A percentile compares a stretch with the other conserved stretches of the same genome.
Conservation (phyloP, 2,329 filamentous ascomycete genomes). For the Ceratocystis destructans region DNA sequence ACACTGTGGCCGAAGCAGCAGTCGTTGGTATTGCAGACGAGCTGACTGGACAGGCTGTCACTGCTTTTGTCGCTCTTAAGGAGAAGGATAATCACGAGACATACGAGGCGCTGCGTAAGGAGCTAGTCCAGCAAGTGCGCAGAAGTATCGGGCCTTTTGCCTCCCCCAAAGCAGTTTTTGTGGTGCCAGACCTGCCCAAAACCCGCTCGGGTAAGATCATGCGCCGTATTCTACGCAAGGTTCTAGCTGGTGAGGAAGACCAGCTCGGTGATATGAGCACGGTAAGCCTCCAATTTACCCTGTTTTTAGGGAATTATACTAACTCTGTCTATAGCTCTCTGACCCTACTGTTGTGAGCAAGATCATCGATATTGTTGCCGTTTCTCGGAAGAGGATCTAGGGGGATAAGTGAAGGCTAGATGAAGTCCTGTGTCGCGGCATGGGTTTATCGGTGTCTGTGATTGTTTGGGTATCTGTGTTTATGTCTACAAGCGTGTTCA, state of each 20-base stretch:
- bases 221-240: conserved; percentile 93
- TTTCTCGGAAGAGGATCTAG: conserved; percentile 36
- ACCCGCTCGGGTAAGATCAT: conserved; percentile 98
- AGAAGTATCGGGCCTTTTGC: conserved; percentile 97
- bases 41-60: conserved; percentile 91
- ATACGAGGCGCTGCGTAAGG: conserved; percentile 70
- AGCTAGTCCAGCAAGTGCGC: conserved; percentile 84
- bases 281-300: conserved; percentile 76
- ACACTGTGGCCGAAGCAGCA: conserved; percentile 78
- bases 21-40: conserved; percentile 90
- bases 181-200: conserved; percentile 91
- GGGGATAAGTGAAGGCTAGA: neutral
- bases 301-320: conserved; percentile 37
- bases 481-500: conserved; percentile 13
- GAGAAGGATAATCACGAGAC: conserved; percentile 65
- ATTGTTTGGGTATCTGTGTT: neutral
- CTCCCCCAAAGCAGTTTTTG: conserved; percentile 81
- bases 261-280: conserved; percentile 88
- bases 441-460: neutral
- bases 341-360: conserved; percentile 80
- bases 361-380: conserved; percentile 73
- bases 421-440: neutral
- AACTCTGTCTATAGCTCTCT: conserved; percentile 47
- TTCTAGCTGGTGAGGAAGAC: conserved; percentile 91
- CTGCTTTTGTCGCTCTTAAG: conserved; percentile 90